phyloP scores from a whole-genome alignment of 805 yeast species.

The Nakazawaea pomicola region DNA sequence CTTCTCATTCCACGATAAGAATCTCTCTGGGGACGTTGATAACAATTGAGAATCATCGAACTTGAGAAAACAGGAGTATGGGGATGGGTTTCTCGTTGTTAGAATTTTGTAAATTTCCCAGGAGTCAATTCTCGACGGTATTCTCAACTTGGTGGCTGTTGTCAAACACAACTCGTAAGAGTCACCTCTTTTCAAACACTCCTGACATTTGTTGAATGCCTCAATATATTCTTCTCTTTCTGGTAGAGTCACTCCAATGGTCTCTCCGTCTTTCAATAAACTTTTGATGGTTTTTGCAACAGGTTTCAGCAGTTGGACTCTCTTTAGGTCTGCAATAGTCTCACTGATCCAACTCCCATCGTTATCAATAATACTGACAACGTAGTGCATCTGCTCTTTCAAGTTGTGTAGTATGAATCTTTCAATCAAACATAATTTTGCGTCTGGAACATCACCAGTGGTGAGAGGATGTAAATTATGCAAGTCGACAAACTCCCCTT shows the following conservation, averaged over 20 bases:
- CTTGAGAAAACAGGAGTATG: slow-evolving; percentile 77
- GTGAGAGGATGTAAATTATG: slow-evolving; percentile 34
- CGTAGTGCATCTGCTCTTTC: slow-evolving; percentile 35
- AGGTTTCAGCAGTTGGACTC: not conserved
- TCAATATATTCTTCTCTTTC: slow-evolving; percentile 44
- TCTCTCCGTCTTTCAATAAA: slow-evolving; percentile 7
- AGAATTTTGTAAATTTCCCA: slow-evolving; percentile 82
- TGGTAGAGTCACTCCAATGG: slow-evolving; percentile 40
- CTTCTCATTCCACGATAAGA: slow-evolving; percentile 66
- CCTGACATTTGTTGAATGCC: slow-evolving; percentile 61
- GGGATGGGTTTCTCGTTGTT: slow-evolving; percentile 79
- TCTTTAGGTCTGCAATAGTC: slow-evolving; percentile 10
- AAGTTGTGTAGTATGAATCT: slow-evolving; percentile 57
- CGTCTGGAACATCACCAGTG: slow-evolving; percentile 52
- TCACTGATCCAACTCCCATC: slow-evolving; percentile 34
- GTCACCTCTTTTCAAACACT: slow-evolving; percentile 69
- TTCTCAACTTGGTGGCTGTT: slow-evolving; percentile 55
- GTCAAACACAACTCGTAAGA: slow-evolving; percentile 93
- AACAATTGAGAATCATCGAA: slow-evolving; percentile 62
- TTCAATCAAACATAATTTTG: slow-evolving; percentile 68
- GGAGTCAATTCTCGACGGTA: slow-evolving; percentile 46
- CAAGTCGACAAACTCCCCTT: slow-evolving; percentile 49
- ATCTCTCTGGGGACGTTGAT: slow-evolving; percentile 94
- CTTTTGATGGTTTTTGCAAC: too few relatives aligned
- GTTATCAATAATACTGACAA: slow-evolving; percentile 44